Evolutionary conservation across 1,284 basidiomycete species (phyloP).

Genomic region (Ceratobasidium papillatum): DNA sequence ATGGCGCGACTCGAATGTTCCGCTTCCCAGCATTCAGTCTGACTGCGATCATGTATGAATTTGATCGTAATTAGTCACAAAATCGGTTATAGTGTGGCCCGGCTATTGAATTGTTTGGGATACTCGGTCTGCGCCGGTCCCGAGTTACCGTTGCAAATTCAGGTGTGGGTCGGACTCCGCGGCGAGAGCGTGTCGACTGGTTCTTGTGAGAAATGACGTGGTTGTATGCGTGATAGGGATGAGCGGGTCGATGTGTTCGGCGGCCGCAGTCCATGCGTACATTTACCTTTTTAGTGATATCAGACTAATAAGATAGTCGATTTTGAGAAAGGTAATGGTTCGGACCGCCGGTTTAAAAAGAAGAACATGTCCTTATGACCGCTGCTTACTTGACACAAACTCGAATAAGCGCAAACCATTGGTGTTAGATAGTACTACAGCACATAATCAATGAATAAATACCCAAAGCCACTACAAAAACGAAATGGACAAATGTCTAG

Average conservation of each 20-base stretch:
- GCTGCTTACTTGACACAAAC: no score
- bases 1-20: conserved; percentile 3
- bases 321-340: no score
- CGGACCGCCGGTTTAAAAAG: no score
- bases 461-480: background rate
- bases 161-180: conserved; percentile 5
- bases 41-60: conserved; percentile 1
- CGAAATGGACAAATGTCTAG: background rate
- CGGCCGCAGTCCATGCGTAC: no score
- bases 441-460: background rate
- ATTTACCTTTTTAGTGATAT: no score
- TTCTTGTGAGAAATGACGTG: background rate
- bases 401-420: background rate
- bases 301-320: no score
- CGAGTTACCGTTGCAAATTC: conserved; percentile 21
- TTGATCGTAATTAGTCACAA: background rate
- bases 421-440: background rate
- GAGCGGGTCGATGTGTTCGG: no score
- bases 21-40: background rate
- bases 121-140: background rate
- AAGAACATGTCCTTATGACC: no score
- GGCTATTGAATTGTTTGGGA: background rate
- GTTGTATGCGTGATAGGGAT: background rate
- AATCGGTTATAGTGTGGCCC: conserved; percentile 16
- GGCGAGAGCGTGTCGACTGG: background rate